Conservation (phyloP, 2,329 filamentous ascomycete species). For the Pyricularia pennisetigena region DNA sequence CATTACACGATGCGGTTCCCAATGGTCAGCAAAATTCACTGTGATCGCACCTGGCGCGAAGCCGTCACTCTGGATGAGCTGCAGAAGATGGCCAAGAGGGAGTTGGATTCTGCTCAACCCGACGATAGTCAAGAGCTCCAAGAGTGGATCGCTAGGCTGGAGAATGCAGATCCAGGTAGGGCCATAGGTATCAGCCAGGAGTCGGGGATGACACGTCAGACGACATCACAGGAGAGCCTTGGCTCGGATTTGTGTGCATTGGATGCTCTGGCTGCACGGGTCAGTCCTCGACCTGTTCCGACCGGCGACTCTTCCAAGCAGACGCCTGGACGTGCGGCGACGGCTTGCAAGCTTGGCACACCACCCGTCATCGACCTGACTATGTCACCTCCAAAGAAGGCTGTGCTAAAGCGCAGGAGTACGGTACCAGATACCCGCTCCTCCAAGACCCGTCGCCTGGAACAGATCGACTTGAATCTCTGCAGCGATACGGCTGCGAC, state of each 20-base stretch:
- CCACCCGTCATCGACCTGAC: not conserved
- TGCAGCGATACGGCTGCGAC: not conserved
- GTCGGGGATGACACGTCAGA: constrained; percentile 14
- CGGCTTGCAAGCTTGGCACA: not conserved
- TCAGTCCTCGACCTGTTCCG: not conserved
- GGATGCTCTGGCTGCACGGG: not conserved
- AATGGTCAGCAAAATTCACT: constrained; percentile 64
- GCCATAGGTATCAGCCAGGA: constrained; percentile 32
- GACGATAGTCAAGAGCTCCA: constrained; percentile 52
- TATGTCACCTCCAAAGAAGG: not conserved
- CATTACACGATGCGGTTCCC: constrained; percentile 74
- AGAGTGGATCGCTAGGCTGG: constrained; percentile 51
- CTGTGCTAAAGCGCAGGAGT: not conserved
- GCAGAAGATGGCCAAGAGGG: constrained; percentile 49
- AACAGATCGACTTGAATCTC: not conserved
- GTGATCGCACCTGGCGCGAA: constrained; percentile 61
- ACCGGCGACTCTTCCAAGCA: not conserved
- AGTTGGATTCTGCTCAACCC: constrained; percentile 35
- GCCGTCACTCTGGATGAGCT: constrained; percentile 60
- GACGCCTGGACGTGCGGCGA: not conserved
- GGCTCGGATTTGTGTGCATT: not conserved
- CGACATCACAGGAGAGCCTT: constrained; percentile 3
- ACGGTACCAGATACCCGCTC: not conserved
- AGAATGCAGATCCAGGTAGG: constrained; percentile 36
- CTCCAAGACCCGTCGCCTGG: not conserved